Evolutionary conservation across 2,329 filamentous ascomycete genomes (phyloP), one percentile per base, ranked within the genome.

Genomic region (Colletotrichum lini): DNA sequence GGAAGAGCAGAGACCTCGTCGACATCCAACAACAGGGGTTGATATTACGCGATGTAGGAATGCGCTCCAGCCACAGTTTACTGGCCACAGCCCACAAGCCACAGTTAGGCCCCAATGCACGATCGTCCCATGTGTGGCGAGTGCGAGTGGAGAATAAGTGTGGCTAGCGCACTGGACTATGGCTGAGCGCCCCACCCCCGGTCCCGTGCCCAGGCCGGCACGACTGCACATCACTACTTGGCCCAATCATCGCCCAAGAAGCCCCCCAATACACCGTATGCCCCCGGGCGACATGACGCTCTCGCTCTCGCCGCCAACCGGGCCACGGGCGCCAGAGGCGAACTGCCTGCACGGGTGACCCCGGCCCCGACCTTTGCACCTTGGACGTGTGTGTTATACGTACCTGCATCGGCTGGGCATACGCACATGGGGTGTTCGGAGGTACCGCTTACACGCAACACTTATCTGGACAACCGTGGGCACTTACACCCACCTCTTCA

Each of bases 41-140:
- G 30, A 30, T 7, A 30, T 30, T 30, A 30, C 30, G 8, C 15
- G 6, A 59, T 59, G 16, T 2, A 3, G 18, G 38, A 16, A 21
- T 15, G 42, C 49, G 21, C 6, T 23, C 26, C 15, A 26, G 10
- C n/a, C 18, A 61, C 23, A 49, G 58, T 10, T 30, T 10, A 30
- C 30, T 30, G 9, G 30, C 30, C 30, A 35, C 30, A 35, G 8
- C 2, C 1, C 30, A 35, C 30, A 35, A 35, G 30, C 30, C 30
- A 35, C 30, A 10, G 9, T 8, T 35, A 1, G 30, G 8, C 8
- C 30, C 8, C 30, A 35, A 9, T 35, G 8, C 9, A 35, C 8
- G 21, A 65, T 44, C 35, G 21, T 45, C 38, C n/a, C 26, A 50
- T 4, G 13, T 70, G 67, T 70, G 67, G 67, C 61, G 54, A 70